phyloP scores from a whole-genome alignment of 495 filamentous ascomycete genomes.

The Aspergillus diversus region DNA sequence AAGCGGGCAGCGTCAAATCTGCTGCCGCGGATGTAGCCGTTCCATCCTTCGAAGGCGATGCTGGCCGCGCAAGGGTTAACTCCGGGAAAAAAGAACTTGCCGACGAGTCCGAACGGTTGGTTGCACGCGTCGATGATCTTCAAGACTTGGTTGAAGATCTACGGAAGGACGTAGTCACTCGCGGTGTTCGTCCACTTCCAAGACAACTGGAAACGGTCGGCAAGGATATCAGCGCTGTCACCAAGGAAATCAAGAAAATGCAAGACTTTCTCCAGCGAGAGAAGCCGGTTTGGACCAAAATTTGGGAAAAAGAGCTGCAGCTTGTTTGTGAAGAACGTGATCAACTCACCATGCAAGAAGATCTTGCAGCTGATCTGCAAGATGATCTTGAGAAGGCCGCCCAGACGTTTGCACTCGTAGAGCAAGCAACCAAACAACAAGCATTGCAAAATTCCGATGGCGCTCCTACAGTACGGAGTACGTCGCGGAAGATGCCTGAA shows the following conservation, averaged over 20 bases:
- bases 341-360: conserved; percentile 91
- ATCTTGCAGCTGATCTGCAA: conserved; percentile 85
- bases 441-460: conserved; percentile 65
- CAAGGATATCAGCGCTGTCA: conserved; percentile 80
- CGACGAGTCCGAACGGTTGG: conserved; percentile 82
- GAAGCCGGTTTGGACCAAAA: conserved; percentile 96
- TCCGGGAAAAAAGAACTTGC: conserved; percentile 82
- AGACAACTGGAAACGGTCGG: conserved; percentile 84
- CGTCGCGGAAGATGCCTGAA: conserved; percentile 65
- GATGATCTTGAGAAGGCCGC: conserved; percentile 94
- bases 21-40: conserved; percentile 68
- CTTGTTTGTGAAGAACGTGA: conserved; percentile 94
- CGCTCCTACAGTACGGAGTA: conserved; percentile 48
- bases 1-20: conserved; percentile 77
- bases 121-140: conserved; percentile 90
- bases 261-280: conserved; percentile 87
- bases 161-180: conserved; percentile 92
- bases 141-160: conserved; percentile 96
- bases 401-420: conserved; percentile 90
- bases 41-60: conserved; percentile 66
- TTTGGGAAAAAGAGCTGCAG: conserved; percentile 96
- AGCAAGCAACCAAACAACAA: conserved; percentile 95
- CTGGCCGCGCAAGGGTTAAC: conserved; percentile 81
- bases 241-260: conserved; percentile 91
- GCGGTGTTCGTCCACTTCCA: conserved; percentile 91